phyloP scores from a whole-genome alignment of 1,284 basidiomycete genomes.

The Cutaneotrichosporon spelunceum region DNA sequence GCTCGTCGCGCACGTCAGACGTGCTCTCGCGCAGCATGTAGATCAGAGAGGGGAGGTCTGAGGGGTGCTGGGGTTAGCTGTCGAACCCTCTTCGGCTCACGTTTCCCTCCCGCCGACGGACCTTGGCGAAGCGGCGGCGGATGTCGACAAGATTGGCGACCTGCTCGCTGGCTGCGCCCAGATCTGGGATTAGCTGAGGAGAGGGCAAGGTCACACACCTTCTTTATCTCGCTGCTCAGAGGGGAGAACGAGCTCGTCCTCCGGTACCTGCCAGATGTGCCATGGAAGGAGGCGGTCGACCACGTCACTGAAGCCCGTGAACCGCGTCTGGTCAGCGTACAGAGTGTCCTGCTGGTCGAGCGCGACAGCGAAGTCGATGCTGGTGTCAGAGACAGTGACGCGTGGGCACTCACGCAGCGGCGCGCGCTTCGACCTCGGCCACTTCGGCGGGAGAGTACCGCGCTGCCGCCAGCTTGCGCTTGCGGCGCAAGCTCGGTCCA shows the following conservation, averaged over 20 bases:
- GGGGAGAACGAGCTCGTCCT: constrained; percentile 36
- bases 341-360: constrained; percentile 40
- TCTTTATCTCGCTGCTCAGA: constrained; percentile 9
- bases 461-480: constrained; percentile 15
- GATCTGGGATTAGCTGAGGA: constrained; percentile 2
- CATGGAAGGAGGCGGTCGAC: constrained; percentile 43
- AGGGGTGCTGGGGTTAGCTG: constrained; percentile 30
- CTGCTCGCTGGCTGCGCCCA: constrained; percentile 12
- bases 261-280: constrained; percentile 46
- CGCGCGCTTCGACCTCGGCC: constrained; percentile 16
- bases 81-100: constrained; percentile 25
- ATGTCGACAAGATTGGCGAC: constrained; percentile 27
- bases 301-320: constrained; percentile 36
- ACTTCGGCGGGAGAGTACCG: constrained; percentile 16
- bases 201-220: constrained; percentile 11
- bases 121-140: constrained; percentile 31
- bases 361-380: constrained; percentile 36
- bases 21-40: constrained; percentile 32
- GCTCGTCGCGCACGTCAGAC: constrained; percentile 29
- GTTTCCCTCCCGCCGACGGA: constrained; percentile 33
- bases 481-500: constrained; percentile 11
- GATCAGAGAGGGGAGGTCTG: constrained; percentile 37
- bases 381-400: constrained; percentile 18
- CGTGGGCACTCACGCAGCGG: constrained; percentile 13
- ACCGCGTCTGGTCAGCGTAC: constrained; percentile 29